phyloP scores from a whole-genome alignment of 2,329 filamentous ascomycete species.

The Claviceps maximensis region DNA sequence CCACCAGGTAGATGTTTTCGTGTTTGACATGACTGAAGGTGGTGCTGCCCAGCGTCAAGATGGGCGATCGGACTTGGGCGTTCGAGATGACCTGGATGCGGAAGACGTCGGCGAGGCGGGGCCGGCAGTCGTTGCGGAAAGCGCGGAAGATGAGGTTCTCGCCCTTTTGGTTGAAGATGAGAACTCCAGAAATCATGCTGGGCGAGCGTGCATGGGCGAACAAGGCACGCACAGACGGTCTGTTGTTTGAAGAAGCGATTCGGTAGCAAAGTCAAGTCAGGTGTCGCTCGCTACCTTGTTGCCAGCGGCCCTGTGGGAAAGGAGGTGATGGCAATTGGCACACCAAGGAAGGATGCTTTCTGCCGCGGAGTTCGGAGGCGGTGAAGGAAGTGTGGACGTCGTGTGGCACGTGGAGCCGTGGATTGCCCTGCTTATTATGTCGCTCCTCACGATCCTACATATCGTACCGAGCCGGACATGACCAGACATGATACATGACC shows the following conservation, averaged over 20 bases:
- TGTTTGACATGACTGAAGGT: constrained; percentile 99
- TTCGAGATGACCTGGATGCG: constrained; percentile 99
- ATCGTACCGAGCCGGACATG: too few species aligned
- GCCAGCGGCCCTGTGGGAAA: not conserved
- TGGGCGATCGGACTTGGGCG: constrained; percentile 90
- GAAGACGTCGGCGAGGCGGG: constrained; percentile 90
- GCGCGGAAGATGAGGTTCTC: constrained; percentile 99
- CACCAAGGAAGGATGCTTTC: constrained; percentile 1
- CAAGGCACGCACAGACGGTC: not conserved
- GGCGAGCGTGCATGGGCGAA: constrained; percentile 1
- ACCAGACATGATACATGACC: too few species aligned
- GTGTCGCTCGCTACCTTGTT: not conserved
- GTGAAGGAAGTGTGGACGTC: constrained; percentile 6
- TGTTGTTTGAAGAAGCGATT: not conserved
- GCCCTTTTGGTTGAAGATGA: constrained; percentile 98
- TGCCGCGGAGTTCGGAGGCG: constrained; percentile 6
- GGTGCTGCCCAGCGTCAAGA: constrained; percentile 90
- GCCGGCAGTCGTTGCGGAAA: constrained; percentile 96
- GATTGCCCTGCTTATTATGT: not conserved
- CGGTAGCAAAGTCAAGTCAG: not conserved
- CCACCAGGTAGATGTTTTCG: constrained; percentile 97
- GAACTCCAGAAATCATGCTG: constrained; percentile 88
- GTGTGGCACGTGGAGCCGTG: not conserved
- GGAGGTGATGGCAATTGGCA: not conserved
- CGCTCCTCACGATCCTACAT: too few species aligned